Percentiles rank a stretch among this genome's conserved stretches.
These are phyloP conservation scores for Tylopilus vinaceipallidus DNA, from an alignment of 768 basidiomycete species.

Conservation along the genomic window DNA sequence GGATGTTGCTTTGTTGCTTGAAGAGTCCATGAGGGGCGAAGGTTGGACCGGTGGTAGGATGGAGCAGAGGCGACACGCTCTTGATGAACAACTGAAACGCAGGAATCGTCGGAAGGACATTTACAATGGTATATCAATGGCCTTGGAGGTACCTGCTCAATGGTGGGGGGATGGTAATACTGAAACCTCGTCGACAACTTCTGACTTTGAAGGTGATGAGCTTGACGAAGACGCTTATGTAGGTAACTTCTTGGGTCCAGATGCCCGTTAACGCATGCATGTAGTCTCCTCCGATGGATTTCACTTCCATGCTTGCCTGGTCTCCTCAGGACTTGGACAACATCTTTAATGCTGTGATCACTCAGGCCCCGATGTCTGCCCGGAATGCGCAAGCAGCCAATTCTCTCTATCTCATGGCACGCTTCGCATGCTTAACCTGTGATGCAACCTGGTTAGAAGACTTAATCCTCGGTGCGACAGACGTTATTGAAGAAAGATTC, in stretches of 20 bases:
- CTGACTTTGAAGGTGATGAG: slow-evolving; percentile 51
- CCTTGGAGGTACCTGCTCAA: slow-evolving; percentile 52
- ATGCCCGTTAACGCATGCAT: slow-evolving; percentile 6
- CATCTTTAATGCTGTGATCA: slow-evolving; percentile 81
- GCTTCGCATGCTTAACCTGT: slow-evolving; percentile 91
- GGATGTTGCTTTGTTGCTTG: slow-evolving; percentile 82
- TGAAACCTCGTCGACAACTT: slow-evolving; percentile 43
- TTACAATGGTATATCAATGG: slow-evolving; percentile 55
- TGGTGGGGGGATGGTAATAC: slow-evolving; percentile 65
- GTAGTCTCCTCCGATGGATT: slow-evolving; percentile 74
- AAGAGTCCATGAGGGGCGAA: slow-evolving; percentile 83
- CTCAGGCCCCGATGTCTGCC: slow-evolving; percentile 66
- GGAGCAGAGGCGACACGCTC: slow-evolving; percentile 59
- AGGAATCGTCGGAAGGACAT: slow-evolving; percentile 52
- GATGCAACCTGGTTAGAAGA: slow-evolving; percentile 93
- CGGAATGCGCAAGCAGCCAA: slow-evolving; percentile 88
- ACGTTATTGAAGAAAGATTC: slow-evolving; percentile 87
- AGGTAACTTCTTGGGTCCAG: slow-evolving; percentile 14
- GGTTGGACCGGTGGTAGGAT: slow-evolving; percentile 81
- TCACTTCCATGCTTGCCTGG: slow-evolving; percentile 91
- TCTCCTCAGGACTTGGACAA: slow-evolving; percentile 73
- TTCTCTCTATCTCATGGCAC: slow-evolving; percentile 82
- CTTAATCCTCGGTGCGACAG: slow-evolving; percentile 85
- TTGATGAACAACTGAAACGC: slow-evolving; percentile 58
- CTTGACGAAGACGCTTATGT: slow-evolving; percentile 51